phyloP scores from a whole-genome alignment of 1,284 basidiomycete species.

The Tilletiaria anomala region DNA sequence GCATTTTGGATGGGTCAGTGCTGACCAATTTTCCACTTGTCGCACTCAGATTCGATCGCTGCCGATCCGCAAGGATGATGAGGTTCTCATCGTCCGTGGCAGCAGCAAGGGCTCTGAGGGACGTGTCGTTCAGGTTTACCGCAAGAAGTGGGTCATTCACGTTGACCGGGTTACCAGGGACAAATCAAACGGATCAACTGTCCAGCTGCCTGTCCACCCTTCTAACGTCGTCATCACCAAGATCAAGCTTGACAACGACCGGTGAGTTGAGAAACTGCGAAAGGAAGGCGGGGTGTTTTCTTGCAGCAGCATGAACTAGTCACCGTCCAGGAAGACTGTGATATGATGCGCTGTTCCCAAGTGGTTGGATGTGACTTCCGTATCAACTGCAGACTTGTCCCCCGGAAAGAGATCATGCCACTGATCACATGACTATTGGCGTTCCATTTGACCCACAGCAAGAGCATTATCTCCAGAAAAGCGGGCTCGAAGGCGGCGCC shows the following conservation, averaged over 20 bases:
- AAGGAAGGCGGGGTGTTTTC: background rate
- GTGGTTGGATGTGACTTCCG: no score
- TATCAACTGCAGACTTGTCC: no score
- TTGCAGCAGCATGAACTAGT: background rate
- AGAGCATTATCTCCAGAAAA: slow-evolving; percentile 32
- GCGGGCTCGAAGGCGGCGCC: slow-evolving; percentile 6
- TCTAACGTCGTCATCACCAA: slow-evolving; percentile 79
- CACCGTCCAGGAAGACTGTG: background rate
- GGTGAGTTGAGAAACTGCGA: slow-evolving; percentile 11
- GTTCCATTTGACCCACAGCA: no score
- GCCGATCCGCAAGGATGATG: slow-evolving; percentile 95
- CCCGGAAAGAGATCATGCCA: no score
- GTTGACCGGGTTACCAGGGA: slow-evolving; percentile 95
- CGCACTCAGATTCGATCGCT: slow-evolving; percentile 62
- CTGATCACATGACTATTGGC: no score
- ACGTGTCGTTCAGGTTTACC: slow-evolving; percentile 56
- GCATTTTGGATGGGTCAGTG: no score
- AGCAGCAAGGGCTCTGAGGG: slow-evolving; percentile 71
- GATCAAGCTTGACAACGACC: slow-evolving; percentile 39
- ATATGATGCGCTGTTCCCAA: background rate
- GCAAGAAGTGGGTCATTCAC: slow-evolving; percentile 99
- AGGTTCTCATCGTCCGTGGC: slow-evolving; percentile 72
- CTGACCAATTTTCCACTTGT: slow-evolving; percentile 1
- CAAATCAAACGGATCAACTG: slow-evolving; percentile 91
- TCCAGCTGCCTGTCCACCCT: slow-evolving; percentile 87